Base-by-base conservation (phyloP, 2,329 filamentous ascomycete genomes). In the Colletotrichum tabaci region DNA sequence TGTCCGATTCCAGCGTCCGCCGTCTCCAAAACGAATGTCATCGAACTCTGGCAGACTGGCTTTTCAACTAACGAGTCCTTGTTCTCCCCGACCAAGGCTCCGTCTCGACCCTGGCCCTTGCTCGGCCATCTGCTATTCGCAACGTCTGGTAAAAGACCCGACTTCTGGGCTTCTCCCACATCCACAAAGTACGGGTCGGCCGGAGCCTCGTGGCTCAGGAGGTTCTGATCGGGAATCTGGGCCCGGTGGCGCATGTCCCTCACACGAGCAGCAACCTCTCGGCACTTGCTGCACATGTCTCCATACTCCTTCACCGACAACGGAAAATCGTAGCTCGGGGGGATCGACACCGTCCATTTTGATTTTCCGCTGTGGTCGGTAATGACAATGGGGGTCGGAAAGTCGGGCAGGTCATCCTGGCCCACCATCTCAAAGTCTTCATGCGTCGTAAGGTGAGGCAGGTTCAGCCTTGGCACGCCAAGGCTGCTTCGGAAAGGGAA, bases 321-420 rank as follows among this genome's bases (percentile, higher is more conserved):
- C 1, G 94, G 94, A 72, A 96, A 96, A 4, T 86, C 84, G 56
- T 87, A 84, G 68, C 86, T 87, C 8, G 87, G 84, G 0, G 94
- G 94, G 47, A 97, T 95, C 1, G 90, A 94, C 13, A 97, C 88
- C 0, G 94, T 96, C 94, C 94, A 97, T 79, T 89, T 92, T 13
- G 90, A 85, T 62, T 86, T 87, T 3, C 92, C 92, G 55, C 86
- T 84, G 35, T 84, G 82, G 80, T 95, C 93, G 16, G 87, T 89
- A 56, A 95, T 85, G 7, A 94, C 87, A 23, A 96, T 86, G 0
- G 93, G 92, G 0, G 92, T 92, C 0, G 94, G 91, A 73, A 93
- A 90, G 38, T 92, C 87, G 0, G 93, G 93, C n/a, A 94, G 80
- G 52, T 85, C 84, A 72, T 90, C 87, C 72, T 90, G 90, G 47